Percentiles rank a stretch among this genome's conserved stretches.
phyloP scores from a whole-genome alignment of 2,329 filamentous ascomycete species.

The Aspergillus awamori region DNA sequence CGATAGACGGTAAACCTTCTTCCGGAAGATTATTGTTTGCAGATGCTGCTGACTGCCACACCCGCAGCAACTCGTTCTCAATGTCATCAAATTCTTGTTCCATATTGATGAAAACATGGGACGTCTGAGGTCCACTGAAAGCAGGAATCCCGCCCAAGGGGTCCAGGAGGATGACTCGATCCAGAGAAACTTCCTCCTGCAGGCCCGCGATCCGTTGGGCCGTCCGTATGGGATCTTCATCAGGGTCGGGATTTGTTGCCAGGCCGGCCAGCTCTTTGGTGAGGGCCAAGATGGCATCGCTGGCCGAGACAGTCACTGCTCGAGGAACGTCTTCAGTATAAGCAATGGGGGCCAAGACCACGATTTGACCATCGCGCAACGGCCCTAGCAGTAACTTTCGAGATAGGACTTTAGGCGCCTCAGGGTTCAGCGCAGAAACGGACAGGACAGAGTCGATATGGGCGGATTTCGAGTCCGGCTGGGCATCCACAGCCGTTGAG shows the following conservation, averaged over 20 bases:
- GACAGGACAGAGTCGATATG: conserved; percentile 63
- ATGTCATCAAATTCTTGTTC: conserved; percentile 83
- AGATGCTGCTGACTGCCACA: conserved; percentile 22
- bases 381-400: conserved; percentile 65
- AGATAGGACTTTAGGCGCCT: conserved; percentile 41
- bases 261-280: conserved; percentile 75
- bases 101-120: conserved; percentile 88
- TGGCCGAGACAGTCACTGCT: conserved; percentile 54
- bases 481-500: conserved; percentile 71
- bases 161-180: conserved; percentile 87
- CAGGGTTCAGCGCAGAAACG: conserved; percentile 35
- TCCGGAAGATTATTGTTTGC: conserved; percentile 11
- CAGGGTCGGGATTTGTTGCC: conserved; percentile 49
- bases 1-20: conserved; percentile 22
- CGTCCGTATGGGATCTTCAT: conserved; percentile 48
- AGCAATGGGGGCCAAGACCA: conserved; percentile 68
- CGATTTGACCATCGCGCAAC: conserved; percentile 68
- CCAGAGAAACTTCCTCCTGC: conserved; percentile 65
- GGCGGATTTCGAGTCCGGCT: conserved; percentile 68
- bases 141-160: conserved; percentile 82
- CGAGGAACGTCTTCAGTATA: conserved; percentile 57
- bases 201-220: conserved; percentile 45
- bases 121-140: conserved; percentile 58
- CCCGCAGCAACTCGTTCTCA: conserved; percentile 59
- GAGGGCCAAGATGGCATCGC: conserved; percentile 74